Conservation (phyloP, 2,329 filamentous ascomycete species). For the Penicillium sp. region DNA sequence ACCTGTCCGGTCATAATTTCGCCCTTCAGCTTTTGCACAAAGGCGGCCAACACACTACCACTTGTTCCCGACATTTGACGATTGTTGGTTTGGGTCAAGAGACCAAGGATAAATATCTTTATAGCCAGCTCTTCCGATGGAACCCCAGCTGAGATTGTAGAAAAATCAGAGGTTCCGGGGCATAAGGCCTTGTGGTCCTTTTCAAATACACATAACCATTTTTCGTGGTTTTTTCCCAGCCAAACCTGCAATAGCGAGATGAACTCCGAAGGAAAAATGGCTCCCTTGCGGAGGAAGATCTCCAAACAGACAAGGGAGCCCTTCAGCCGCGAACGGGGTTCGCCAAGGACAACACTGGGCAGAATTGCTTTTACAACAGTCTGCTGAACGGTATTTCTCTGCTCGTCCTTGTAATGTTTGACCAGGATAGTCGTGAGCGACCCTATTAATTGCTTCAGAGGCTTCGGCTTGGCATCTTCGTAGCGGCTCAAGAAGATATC, state of each 20-base stretch:
- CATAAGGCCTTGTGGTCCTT: slow-evolving; percentile 33
- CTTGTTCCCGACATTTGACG: slow-evolving; percentile 30
- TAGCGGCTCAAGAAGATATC: slow-evolving; percentile 41
- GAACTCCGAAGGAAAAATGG: slow-evolving; percentile 31
- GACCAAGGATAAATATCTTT: slow-evolving; percentile 31
- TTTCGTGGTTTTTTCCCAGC: slow-evolving; percentile 31
- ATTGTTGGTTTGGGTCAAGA: slow-evolving; percentile 33
- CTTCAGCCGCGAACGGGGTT: slow-evolving; percentile 40
- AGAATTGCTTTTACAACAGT: slow-evolving; percentile 29
- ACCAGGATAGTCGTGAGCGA: slow-evolving; percentile 38
- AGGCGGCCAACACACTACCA: slow-evolving; percentile 27
- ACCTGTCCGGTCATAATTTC: slow-evolving; percentile 11
- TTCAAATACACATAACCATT: slow-evolving; percentile 34
- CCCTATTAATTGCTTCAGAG: slow-evolving; percentile 45
- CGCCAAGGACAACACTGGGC: slow-evolving; percentile 39
- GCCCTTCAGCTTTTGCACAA: slow-evolving; percentile 31
- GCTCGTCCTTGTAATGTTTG: slow-evolving; percentile 26
- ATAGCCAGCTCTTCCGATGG: slow-evolving; percentile 24
- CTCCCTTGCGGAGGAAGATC: slow-evolving; percentile 38
- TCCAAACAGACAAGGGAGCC: slow-evolving; percentile 38
- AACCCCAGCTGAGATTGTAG: slow-evolving; percentile 4
- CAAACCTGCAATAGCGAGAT: slow-evolving; percentile 32
- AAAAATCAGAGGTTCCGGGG: slow-evolving; percentile 22
- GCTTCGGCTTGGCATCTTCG: slow-evolving; percentile 45
- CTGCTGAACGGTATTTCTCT: slow-evolving; percentile 19